These are phyloP conservation scores for Termitomyces sp. DNA, from an alignment of 768 basidiomycete species.

Conservation along the genomic window DNA sequence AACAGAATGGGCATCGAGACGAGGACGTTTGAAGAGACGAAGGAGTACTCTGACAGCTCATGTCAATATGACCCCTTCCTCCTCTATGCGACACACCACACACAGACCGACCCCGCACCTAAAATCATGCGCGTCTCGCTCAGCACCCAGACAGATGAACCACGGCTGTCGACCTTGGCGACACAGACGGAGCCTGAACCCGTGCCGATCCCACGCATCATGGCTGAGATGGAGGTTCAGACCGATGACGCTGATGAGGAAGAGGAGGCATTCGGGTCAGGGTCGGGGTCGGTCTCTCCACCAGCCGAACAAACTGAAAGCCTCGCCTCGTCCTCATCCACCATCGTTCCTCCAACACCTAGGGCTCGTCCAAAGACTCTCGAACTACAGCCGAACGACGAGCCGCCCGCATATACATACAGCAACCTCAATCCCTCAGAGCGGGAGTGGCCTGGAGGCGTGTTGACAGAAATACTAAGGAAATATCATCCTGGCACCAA, in stretches of 20 bases:
- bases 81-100: conserved; percentile 37
- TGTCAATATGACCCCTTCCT: conserved; percentile 63
- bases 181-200: conserved; percentile 29
- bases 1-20: conserved; percentile 37
- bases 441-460: conserved; percentile 35
- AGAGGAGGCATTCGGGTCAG: background rate
- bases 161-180: conserved; percentile 17
- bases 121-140: conserved; percentile 39
- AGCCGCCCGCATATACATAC: conserved; percentile 63
- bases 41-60: conserved; percentile 70
- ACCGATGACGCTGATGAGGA: conserved; percentile 42
- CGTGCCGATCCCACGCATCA: conserved; percentile 29
- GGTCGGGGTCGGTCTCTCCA: conserved; percentile 42
- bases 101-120: conserved; percentile 61
- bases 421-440: conserved; percentile 50
- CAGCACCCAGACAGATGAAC: conserved; percentile 54
- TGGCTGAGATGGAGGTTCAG: conserved; percentile 57
- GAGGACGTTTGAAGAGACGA: conserved; percentile 53
- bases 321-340: conserved; percentile 69
- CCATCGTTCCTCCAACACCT: conserved; percentile 66
- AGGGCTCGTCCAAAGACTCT: conserved; percentile 34
- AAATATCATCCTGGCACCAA: conserved; percentile 67
- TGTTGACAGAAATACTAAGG: conserved; percentile 53
- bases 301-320: conserved; percentile 40
- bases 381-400: conserved; percentile 34